Evolutionary conservation across 2,329 filamentous ascomycete genomes (phyloP), one percentile per base, ranked within the genome.

Genomic region (Epicoccum nigrum): DNA sequence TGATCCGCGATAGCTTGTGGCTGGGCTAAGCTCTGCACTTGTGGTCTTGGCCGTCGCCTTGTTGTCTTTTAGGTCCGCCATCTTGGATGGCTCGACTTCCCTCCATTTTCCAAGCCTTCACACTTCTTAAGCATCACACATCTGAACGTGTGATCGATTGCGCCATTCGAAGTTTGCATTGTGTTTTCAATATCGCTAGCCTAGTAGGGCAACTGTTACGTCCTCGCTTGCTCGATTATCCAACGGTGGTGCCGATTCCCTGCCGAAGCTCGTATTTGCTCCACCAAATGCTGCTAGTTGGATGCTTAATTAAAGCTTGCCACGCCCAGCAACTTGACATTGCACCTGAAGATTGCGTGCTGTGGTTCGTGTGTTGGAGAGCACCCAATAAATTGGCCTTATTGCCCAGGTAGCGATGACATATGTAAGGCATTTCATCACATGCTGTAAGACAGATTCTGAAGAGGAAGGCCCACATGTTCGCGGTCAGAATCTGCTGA

Each of bases 11-110:
- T 55, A 40, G 45, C 47, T 46, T 37, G 55, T 33, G 30, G 35
- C 44, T 32, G 51, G 45, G 38, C 53, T 54, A 52, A 59, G 34
- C 38, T 56, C 50, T 21, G 48, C 50, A 43, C 52, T 56, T 54
- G 49, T 33, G 15, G 40, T 28, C 46, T 56, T 51, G 56, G 56
- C 51, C 17, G 45, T 43, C 41, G 42, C 48, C 55, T 58, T 58
- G 39, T 58, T 39, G 28, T 33, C 42, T 19, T 42, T 51, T 45
- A 46, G 35, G 39, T 58, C 49, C 20, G 52, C 38, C 37, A 45
- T 53, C 42, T 27, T 47, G 32, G 47, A 42, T 35, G 45, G 46
- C 42, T 48, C 37, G 19, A 40, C 35, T n/a, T 40, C 16, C 20
- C 21, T 37, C 11, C 47, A 41, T 38, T 13, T 39, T 33, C 12